Evolutionary conservation across 176 grass and related monocot species (phyloP).

Genomic region (Carex cristatella): DNA sequence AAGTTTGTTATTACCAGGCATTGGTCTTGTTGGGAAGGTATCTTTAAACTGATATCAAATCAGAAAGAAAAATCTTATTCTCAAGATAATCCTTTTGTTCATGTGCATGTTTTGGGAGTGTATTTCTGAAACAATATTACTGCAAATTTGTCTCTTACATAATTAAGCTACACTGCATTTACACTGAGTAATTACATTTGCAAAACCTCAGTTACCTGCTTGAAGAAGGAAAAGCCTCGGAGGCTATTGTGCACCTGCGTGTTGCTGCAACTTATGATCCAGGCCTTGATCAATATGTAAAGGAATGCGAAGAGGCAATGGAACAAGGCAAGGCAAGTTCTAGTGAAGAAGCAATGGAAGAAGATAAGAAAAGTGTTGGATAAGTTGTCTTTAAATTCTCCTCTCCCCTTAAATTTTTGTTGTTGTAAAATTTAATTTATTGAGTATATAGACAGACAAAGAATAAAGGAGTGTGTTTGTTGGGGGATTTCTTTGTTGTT

Average conservation of each 20-base stretch:
- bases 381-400: neutral
- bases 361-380: slow-evolving; percentile 12
- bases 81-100: neutral
- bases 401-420: neutral
- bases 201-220: slow-evolving; percentile 44
- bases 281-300: slow-evolving; percentile 30
- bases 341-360: slow-evolving; percentile 1
- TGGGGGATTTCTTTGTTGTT: neutral
- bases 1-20: slow-evolving; percentile 52
- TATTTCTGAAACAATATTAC: neutral
- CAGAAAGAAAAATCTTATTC: neutral
- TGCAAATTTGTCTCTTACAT: neutral
- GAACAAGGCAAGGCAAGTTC: neutral
- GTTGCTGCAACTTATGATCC: slow-evolving; percentile 69
- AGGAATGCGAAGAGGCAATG: slow-evolving; percentile 59
- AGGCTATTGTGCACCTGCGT: slow-evolving; percentile 59
- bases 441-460: neutral
- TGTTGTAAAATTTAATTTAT: neutral
- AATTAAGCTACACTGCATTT: slow-evolving; percentile 1
- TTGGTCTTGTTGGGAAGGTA: slow-evolving; percentile 63
- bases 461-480: neutral
- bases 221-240: slow-evolving; percentile 55
- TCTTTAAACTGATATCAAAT: neutral
- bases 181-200: neutral
- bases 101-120: neutral